Evolutionary conservation across 495 filamentous ascomycete species (phyloP).

Genomic region (Penicillium roqueforti): DNA sequence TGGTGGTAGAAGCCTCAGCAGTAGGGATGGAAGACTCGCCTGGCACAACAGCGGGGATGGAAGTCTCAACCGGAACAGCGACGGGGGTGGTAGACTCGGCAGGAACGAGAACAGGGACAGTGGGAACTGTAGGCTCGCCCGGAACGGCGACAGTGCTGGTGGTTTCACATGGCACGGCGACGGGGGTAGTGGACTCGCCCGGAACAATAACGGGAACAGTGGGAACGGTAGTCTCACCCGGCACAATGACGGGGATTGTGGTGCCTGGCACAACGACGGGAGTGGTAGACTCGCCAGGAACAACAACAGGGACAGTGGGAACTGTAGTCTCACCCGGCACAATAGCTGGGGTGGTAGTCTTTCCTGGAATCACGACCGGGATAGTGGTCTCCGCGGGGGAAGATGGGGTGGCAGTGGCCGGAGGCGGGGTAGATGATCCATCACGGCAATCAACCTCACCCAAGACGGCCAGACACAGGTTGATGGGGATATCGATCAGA

Average conservation of each 20-base stretch:
- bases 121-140: constrained; percentile 1
- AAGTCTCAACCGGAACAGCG: not conserved
- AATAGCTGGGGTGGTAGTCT: not conserved
- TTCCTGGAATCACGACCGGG: constrained; percentile 7
- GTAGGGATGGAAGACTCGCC: not conserved
- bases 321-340: not conserved
- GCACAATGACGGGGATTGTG: too few relatives aligned
- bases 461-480: constrained; percentile 23
- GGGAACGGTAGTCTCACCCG: constrained; percentile 8
- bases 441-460: constrained; percentile 25
- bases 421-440: not conserved
- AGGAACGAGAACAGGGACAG: constrained; percentile 4
- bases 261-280: constrained; percentile 20
- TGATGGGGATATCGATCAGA: constrained; percentile 10
- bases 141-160: too few relatives aligned
- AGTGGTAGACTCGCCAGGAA: constrained; percentile 6
- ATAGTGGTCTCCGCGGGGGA: not conserved
- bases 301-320: not conserved
- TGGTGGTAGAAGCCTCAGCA: not conserved
- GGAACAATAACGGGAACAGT: too few relatives aligned
- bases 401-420: not conserved
- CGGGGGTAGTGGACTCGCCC: too few relatives aligned
- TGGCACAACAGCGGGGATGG: not conserved
- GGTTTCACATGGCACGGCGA: too few relatives aligned
- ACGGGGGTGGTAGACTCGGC: not conserved